Evolutionary conservation across 352 stramenopile species (phyloP).

Genomic region (Halophytophthora polymorphica): DNA sequence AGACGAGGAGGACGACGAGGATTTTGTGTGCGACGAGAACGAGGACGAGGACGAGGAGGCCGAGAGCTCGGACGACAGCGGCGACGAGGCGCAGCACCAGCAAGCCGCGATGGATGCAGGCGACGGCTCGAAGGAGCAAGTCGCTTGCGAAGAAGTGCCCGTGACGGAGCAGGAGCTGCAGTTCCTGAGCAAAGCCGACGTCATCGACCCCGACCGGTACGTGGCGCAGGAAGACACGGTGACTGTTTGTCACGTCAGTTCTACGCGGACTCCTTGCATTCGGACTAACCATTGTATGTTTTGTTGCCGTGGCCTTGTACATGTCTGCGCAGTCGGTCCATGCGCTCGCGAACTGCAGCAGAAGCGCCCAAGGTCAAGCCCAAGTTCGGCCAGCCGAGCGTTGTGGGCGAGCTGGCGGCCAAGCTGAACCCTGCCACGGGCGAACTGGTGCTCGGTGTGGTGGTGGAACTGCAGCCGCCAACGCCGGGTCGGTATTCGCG

Average conservation of each 20-base stretch:
- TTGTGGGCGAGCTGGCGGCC: constrained; percentile 40
- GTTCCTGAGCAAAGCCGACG: constrained; percentile 46
- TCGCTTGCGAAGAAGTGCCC: constrained; percentile 25
- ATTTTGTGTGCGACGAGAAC: constrained; percentile 35
- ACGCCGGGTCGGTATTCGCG: constrained; percentile 27
- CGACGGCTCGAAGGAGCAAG: constrained; percentile 16
- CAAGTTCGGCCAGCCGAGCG: not conserved
- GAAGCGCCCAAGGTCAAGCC: not conserved
- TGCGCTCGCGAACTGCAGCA: constrained; percentile 10
- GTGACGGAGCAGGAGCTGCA: constrained; percentile 43
- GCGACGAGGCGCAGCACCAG: not conserved
- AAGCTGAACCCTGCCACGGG: constrained; percentile 33
- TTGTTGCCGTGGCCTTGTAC: constrained; percentile 2
- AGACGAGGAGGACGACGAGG: constrained; percentile 54
- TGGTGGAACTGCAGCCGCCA: constrained; percentile 35
- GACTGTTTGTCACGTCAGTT: not conserved
- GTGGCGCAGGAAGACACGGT: constrained; percentile 6
- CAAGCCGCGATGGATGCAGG: constrained; percentile 1
- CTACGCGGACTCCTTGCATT: constrained; percentile 1
- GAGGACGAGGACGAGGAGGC: constrained; percentile 24
- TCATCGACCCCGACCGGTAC: constrained; percentile 51
- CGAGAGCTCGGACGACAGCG: constrained; percentile 7
- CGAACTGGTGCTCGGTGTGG: constrained; percentile 43
- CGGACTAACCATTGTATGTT: constrained; percentile 5
- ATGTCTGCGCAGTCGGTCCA: constrained; percentile 16